Percentiles rank a stretch among this genome's conserved stretches.
Conservation (phyloP, 73 alveolate genomes). For the Blepharisma stoltei region DNA sequence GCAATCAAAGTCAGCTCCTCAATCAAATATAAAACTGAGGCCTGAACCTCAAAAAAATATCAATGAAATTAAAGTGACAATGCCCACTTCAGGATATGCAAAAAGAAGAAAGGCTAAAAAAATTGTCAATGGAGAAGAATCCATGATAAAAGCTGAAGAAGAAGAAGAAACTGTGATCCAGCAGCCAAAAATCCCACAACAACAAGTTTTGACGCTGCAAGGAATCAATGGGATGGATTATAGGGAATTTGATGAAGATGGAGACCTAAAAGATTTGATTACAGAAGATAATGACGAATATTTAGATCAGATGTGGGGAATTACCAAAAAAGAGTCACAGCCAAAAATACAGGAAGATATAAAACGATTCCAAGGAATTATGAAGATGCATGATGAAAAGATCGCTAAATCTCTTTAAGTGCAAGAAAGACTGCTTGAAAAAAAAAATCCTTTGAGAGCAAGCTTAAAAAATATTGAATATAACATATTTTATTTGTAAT, state of each 20-base stretch:
- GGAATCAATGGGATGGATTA: neutral
- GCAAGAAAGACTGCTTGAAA: too few relatives aligned
- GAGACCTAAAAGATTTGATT: conserved; percentile 11
- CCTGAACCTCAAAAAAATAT: neutral
- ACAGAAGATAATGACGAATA: conserved; percentile 12
- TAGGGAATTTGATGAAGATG: conserved; percentile 11
- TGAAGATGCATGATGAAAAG: conserved; percentile 26
- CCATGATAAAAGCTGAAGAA: neutral
- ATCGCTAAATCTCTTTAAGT: too few relatives aligned
- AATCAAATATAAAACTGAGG: neutral
- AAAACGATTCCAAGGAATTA: neutral
- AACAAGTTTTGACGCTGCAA: neutral
- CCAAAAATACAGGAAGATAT: too few relatives aligned
- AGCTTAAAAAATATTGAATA: too few relatives aligned
- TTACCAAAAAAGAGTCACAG: neutral
- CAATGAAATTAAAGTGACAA: neutral
- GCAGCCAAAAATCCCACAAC: neutral
- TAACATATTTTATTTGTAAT: too few relatives aligned
- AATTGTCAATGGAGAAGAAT: neutral
- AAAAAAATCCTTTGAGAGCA: too few relatives aligned
- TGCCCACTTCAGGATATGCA: conserved; percentile 24
- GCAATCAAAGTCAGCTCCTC: neutral
- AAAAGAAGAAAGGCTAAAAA: neutral
- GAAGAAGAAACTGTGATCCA: neutral
- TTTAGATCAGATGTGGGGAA: conserved; percentile 17